Percentiles rank a stretch among this genome's conserved stretches.
Conservation (phyloP, 805 yeast genomes). For the Candida boleticola region DNA sequence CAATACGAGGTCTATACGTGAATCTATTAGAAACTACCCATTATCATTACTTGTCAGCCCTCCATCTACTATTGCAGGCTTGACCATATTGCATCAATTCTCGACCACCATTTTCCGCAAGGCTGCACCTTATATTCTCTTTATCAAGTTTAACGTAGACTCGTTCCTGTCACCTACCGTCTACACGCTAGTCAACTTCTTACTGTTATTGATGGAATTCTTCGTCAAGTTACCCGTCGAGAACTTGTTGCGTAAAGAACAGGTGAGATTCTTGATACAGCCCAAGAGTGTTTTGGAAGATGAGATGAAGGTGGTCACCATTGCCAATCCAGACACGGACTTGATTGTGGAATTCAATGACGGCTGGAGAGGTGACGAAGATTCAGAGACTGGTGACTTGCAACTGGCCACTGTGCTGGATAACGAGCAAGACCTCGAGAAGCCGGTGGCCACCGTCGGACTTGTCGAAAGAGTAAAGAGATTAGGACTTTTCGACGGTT, state of each 20-base stretch:
- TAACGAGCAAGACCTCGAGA: slow-evolving; percentile 9
- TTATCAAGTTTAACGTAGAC: slow-evolving; percentile 63
- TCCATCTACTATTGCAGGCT: slow-evolving; percentile 31
- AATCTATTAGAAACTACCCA: slow-evolving; percentile 63
- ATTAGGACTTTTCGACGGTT: slow-evolving; percentile 69
- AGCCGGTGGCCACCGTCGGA: slow-evolving; percentile 18
- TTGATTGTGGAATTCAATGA: slow-evolving; percentile 55
- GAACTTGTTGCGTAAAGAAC: slow-evolving; percentile 80
- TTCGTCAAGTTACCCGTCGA: slow-evolving; percentile 83
- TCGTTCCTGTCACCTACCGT: slow-evolving; percentile 58
- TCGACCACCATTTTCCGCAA: slow-evolving; percentile 59
- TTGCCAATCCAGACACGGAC: slow-evolving; percentile 43
- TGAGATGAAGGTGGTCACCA: slow-evolving; percentile 36
- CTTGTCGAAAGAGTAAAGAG: slow-evolving; percentile 37
- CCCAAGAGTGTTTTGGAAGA: slow-evolving; percentile 37
- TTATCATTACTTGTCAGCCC: slow-evolving; percentile 55
- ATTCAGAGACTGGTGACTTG: slow-evolving; percentile 5
- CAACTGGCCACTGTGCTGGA: background rate
- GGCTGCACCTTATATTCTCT: slow-evolving; percentile 64
- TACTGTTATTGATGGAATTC: slow-evolving; percentile 65
- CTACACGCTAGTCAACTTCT: slow-evolving; percentile 57
- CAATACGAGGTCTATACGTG: slow-evolving; percentile 66
- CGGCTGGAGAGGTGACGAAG: slow-evolving; percentile 45
- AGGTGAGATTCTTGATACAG: slow-evolving; percentile 59
- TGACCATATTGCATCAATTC: slow-evolving; percentile 61